These are phyloP conservation scores for Arbutus unedo DNA, from an alignment of 148 eudicot species.

Conservation along the genomic window DNA sequence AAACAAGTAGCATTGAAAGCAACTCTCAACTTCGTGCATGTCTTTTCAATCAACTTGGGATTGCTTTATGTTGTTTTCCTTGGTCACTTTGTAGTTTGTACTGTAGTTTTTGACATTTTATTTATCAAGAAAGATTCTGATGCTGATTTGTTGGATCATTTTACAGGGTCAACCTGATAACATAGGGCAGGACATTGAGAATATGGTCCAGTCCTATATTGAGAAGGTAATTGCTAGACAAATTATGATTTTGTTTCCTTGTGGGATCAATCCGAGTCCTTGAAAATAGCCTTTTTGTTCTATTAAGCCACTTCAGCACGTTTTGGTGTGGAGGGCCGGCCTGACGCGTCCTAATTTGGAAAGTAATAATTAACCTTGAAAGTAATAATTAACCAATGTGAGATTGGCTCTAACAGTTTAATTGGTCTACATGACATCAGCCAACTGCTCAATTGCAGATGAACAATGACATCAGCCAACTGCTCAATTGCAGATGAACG, in stretches of 20 bases:
- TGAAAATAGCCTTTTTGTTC: neutral
- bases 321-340: neutral
- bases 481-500: neutral
- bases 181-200: constrained; percentile 62
- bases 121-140: constrained; percentile 30
- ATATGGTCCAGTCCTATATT: constrained; percentile 68
- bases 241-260: constrained; percentile 3
- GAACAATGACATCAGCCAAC: neutral
- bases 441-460: constrained; percentile 3
- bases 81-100: neutral
- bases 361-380: neutral
- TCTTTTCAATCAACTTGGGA: neutral
- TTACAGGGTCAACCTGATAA: constrained; percentile 69
- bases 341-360: neutral
- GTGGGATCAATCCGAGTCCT: neutral
- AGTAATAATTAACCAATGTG: neutral
- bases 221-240: constrained; percentile 46
- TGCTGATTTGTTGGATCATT: constrained; percentile 23
- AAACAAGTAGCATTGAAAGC: neutral
- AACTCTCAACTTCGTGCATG: neutral
- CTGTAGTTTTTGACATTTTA: neutral
- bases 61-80: neutral
- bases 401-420: neutral
- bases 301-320: neutral
- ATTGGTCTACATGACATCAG: neutral